Conservation (phyloP, 805 yeast species). For the Candida peoriensis region DNA sequence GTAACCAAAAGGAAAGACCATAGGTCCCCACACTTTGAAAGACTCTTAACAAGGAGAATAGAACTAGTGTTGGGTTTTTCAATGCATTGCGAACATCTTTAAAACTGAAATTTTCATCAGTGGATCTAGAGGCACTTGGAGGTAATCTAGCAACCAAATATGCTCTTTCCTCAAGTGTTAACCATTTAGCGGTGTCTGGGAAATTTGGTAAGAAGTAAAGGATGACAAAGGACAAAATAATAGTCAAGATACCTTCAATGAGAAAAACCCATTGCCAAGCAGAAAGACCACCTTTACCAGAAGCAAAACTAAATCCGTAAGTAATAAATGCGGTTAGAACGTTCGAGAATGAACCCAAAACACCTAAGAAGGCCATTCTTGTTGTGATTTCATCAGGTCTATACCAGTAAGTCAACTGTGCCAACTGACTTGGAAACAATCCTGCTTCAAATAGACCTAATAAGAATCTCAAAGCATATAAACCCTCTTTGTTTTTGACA, state of each 20-base stretch:
- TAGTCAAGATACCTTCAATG: constrained; percentile 16
- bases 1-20: constrained; percentile 15
- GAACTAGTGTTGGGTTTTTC: constrained; percentile 7
- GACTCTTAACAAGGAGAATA: constrained; percentile 9
- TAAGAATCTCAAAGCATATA: constrained; percentile 13
- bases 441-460: constrained; percentile 21
- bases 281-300: constrained; percentile 11
- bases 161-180: constrained; percentile 14
- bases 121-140: constrained; percentile 4
- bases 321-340: constrained; percentile 23
- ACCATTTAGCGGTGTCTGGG: constrained; percentile 16
- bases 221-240: constrained; percentile 7
- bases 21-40: constrained; percentile 14
- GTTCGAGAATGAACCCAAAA: constrained; percentile 21
- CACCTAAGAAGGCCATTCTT: constrained; percentile 22
- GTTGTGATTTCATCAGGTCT: constrained; percentile 20
- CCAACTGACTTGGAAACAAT: constrained; percentile 14
- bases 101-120: constrained; percentile 3
- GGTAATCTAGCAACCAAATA: constrained; percentile 7
- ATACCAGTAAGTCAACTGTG: constrained; percentile 22
- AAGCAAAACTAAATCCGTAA: constrained; percentile 15
- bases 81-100: not conserved
- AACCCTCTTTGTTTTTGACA: constrained; percentile 10
- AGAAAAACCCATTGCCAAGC: constrained; percentile 21
- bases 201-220: constrained; percentile 15